Conservation (phyloP, 2,329 filamentous ascomycete species). For the Colletotrichum destructivum region DNA sequence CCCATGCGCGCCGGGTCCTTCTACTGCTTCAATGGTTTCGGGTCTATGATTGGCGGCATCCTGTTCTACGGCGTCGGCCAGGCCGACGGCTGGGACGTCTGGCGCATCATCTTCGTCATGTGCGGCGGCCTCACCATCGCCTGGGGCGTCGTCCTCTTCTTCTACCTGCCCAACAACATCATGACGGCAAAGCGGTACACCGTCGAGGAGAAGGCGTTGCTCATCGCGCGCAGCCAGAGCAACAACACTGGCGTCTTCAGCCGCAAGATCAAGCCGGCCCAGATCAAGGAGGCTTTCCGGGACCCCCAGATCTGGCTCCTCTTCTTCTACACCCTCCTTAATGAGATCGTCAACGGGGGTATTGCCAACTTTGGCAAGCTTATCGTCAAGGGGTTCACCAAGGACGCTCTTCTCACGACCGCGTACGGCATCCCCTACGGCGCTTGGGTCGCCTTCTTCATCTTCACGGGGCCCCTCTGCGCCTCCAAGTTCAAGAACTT, state of each 20-base stretch:
- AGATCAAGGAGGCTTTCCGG: conserved; percentile 57
- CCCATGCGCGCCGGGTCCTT: conserved; percentile 42
- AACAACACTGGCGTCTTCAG: conserved; percentile 58
- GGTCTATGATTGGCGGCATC: conserved; percentile 41
- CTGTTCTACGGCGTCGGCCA: conserved; percentile 44
- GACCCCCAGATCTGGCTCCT: conserved; percentile 61
- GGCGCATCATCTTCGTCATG: conserved; percentile 47
- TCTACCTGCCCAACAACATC: conserved; percentile 61
- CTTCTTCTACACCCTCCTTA: conserved; percentile 51
- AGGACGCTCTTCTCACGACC: conserved; percentile 57
- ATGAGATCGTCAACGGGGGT: conserved; percentile 47
- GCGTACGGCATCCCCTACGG: conserved; percentile 69
- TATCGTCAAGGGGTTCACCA: conserved; percentile 52
- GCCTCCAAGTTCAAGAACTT: conserved; percentile 65
- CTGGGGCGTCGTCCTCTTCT: conserved; percentile 39
- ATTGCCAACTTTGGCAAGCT: conserved; percentile 44
- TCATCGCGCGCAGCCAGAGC: conserved; percentile 64
- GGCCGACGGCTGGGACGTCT: conserved; percentile 46
- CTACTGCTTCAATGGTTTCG: conserved; percentile 43
- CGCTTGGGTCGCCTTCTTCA: conserved; percentile 66
- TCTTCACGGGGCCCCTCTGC: conserved; percentile 66
- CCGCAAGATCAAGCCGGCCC: conserved; percentile 56
- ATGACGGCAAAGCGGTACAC: conserved; percentile 71
- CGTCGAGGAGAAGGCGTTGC: conserved; percentile 68
- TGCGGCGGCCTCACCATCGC: conserved; percentile 42